phyloP scores from a whole-genome alignment of 129 eudicot genomes.

The Artemisia tridentata region DNA sequence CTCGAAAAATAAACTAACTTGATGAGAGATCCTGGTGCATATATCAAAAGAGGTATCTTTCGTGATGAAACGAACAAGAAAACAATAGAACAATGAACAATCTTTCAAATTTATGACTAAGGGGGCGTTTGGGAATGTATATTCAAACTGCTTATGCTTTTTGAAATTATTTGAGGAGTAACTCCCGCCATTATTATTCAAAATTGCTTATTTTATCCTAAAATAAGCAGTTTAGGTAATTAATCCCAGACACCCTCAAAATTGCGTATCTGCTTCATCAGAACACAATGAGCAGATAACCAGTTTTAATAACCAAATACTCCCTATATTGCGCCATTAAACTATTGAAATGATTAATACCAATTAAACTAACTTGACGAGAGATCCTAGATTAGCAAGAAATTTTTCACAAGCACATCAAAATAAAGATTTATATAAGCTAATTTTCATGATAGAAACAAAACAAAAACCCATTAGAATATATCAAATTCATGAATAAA shows the following conservation, averaged over 20 bases:
- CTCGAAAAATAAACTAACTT: constrained; percentile 89
- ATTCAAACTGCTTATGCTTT: not conserved
- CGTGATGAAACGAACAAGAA: not conserved
- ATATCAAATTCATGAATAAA: too few species aligned
- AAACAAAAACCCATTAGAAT: constrained; percentile 1
- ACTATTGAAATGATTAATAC: too few species aligned
- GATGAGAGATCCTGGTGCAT: constrained; percentile 77
- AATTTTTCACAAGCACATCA: not conserved
- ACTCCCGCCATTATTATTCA: too few species aligned
- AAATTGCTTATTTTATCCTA: too few species aligned
- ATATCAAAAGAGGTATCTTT: not conserved
- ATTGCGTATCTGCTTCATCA: too few species aligned
- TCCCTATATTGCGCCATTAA: too few species aligned
- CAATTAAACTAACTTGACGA: constrained; percentile 79
- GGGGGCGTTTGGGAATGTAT: too few species aligned
- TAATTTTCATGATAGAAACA: not conserved
- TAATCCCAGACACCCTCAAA: too few species aligned
- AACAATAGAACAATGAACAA: not conserved
- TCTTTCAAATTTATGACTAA: not conserved
- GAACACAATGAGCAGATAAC: too few species aligned
- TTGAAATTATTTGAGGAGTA: too few species aligned
- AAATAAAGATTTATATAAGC: not conserved
- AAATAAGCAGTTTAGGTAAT: too few species aligned
- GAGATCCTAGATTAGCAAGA: constrained; percentile 56
- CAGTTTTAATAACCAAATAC: too few species aligned